Conservation (phyloP, 495 filamentous ascomycete species). For the Hapsidospora chrysogenum region DNA sequence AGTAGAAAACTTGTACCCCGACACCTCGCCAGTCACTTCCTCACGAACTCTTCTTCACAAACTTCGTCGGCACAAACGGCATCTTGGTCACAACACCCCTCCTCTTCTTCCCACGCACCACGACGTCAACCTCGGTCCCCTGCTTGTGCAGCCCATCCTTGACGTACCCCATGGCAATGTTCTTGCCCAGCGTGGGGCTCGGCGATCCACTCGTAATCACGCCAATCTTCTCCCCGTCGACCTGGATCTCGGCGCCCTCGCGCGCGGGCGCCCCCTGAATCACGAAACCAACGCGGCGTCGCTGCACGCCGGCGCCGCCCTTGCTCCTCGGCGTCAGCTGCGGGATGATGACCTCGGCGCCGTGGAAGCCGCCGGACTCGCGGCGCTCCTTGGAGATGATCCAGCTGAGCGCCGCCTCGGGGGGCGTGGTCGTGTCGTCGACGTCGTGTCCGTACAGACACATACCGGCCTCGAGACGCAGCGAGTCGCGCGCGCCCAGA, state of each 20-base stretch:
- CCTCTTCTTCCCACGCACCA: conserved; percentile 67
- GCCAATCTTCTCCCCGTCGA: conserved; percentile 34
- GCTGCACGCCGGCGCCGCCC: conserved; percentile 44
- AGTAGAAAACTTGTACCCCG: too few relatives aligned
- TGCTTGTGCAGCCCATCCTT: conserved; percentile 67
- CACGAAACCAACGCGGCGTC: conserved; percentile 64
- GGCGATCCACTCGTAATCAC: conserved; percentile 80
- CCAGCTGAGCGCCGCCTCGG: conserved; percentile 71
- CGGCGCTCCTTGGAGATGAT: conserved; percentile 66
- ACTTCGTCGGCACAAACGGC: conserved; percentile 82
- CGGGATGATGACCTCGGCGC: conserved; percentile 49
- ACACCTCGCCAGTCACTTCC: too few relatives aligned
- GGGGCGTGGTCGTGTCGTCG: conserved; percentile 74
- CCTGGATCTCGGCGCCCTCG: conserved; percentile 69
- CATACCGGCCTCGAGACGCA: conserved; percentile 92
- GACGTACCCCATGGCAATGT: conserved; percentile 95
- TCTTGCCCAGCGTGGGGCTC: conserved; percentile 66
- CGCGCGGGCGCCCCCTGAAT: conserved; percentile 79
- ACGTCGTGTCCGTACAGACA: conserved; percentile 97
- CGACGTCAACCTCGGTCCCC: conserved; percentile 66
- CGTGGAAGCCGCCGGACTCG: conserved; percentile 50
- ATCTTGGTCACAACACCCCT: conserved; percentile 75
- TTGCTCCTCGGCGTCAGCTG: conserved; percentile 55
- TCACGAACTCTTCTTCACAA: not conserved
- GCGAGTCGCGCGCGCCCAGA: conserved; percentile 76